A percentile compares a stretch with the other conserved stretches of the same genome.
Evolutionary conservation across 805 yeast species (phyloP).

Genomic region (Saccharomycopsis sp.): DNA sequence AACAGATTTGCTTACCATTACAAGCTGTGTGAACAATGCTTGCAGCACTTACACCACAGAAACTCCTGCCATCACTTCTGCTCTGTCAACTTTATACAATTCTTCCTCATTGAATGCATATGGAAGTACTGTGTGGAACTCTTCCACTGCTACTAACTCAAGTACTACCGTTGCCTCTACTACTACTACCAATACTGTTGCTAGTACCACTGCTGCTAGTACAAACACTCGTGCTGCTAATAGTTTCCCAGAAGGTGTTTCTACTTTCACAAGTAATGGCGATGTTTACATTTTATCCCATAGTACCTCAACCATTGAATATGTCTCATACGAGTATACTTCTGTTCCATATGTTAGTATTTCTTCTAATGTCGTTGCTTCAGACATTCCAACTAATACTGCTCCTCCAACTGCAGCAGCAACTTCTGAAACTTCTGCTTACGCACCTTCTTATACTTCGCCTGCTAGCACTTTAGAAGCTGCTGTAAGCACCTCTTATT

Average conservation of each 20-base stretch:
- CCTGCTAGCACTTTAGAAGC: conserved; percentile 6
- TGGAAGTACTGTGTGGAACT: conserved; percentile 4
- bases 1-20: conserved; percentile 24
- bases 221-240: conserved; percentile 6
- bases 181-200: neutral
- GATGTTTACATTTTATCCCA: conserved; percentile 10
- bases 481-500: neutral
- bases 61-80: conserved; percentile 19
- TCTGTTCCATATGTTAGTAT: neutral
- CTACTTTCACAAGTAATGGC: conserved; percentile 5
- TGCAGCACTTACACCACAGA: conserved; percentile 22
- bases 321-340: conserved; percentile 1
- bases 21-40: conserved; percentile 21
- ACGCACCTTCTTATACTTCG: neutral
- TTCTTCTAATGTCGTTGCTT: conserved; percentile 2
- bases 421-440: neutral
- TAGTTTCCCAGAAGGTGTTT: conserved; percentile 5
- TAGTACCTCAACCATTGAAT: conserved; percentile 2
- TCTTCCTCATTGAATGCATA: conserved; percentile 4
- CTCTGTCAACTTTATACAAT: no score
- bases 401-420: neutral
- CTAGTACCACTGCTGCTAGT: neutral
- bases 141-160: neutral
- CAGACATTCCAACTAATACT: neutral
- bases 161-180: neutral